Evolutionary conservation across 805 yeast species (phyloP), one percentile per base, ranked within the genome.

Genomic region (Cyberlindnera petersonii): DNA sequence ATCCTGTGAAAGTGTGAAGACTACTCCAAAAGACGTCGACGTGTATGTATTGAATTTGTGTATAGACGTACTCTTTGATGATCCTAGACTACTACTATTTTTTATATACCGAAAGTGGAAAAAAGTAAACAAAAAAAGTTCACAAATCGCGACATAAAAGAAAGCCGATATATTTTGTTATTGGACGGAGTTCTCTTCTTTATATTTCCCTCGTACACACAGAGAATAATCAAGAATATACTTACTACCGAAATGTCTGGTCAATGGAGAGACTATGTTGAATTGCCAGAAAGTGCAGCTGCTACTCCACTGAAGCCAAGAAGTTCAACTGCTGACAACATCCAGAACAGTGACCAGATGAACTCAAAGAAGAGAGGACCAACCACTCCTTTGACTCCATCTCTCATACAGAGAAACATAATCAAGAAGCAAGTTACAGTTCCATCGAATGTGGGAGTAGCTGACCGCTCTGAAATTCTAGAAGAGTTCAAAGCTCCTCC

Each of bases 351-450:
- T 23, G 33, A 20, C 19, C 22, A 24, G 13, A 23, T 8, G 4
- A 40, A 39, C 26, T 40, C 36, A 26, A 54, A 48, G 33, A 55
- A 55, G 30, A 46, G 60, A 43, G 51, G 44, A 2, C 60, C 60
- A 23, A 43, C 51, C 1, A 55, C 60, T 3, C 60, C 60, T 6
- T 42, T 55, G 34, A 55, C 60, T 1, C 60, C 60, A 4, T 37
- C 58, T 0, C 41, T 55, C n/a, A 38, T 48, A 16, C 51, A 51
- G 19, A 46, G 46, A 29, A 55, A 51, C 35, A 46, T 43, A 10
- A 39, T 44, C 18, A 55, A 55, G 38, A 55, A 31, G 24, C 34
- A 23, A n/a, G 22, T 32, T n/a, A 4, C 24, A 6, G 16, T 4
- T 16, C 21, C 3, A 15, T 9, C 9, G 9, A 5, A 17, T 16